Percentiles rank a stretch among this genome's conserved stretches.
These are phyloP conservation scores for Rhodotorula sp. DNA, from an alignment of 1,284 basidiomycete species.

Conservation along the genomic window DNA sequence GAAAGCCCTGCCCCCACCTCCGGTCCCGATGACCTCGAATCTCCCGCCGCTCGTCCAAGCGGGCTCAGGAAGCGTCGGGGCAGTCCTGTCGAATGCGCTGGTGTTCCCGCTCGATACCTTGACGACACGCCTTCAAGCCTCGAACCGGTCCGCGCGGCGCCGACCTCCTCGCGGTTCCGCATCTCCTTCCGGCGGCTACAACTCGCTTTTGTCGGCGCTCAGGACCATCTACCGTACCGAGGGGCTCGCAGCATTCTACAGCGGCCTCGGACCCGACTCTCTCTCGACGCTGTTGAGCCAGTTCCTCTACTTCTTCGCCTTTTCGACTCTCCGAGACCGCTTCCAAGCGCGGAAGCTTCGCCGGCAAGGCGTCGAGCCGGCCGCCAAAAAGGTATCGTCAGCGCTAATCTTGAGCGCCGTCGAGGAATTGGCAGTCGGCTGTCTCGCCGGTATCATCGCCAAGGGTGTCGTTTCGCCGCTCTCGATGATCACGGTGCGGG, in stretches of 20 bases:
- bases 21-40: slow-evolving; percentile 43
- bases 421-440: slow-evolving; percentile 55
- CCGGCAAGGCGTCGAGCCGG: not conserved
- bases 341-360: slow-evolving; percentile 22
- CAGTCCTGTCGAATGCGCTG: slow-evolving; percentile 53
- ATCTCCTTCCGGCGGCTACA: slow-evolving; percentile 1
- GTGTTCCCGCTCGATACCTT: slow-evolving; percentile 57
- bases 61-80: slow-evolving; percentile 53
- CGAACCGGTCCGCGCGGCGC: slow-evolving; percentile 9
- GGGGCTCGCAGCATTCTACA: slow-evolving; percentile 47
- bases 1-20: not conserved
- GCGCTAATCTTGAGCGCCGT: slow-evolving; percentile 46
- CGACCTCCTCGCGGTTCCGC: slow-evolving; percentile 12
- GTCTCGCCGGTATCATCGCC: slow-evolving; percentile 53
- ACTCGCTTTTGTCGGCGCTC: slow-evolving; percentile 31
- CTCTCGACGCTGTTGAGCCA: slow-evolving; percentile 53
- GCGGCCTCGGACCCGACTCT: slow-evolving; percentile 52
- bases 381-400: not conserved
- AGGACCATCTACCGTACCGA: slow-evolving; percentile 39
- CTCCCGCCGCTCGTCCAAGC: slow-evolving; percentile 55
- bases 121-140: slow-evolving; percentile 52
- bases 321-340: slow-evolving; percentile 47
- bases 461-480: slow-evolving; percentile 55
- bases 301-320: slow-evolving; percentile 52
- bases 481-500: slow-evolving; percentile 55